These are phyloP conservation scores for Xylariales sp. DNA, from an alignment of 2,329 filamentous ascomycete species.

Conservation along the genomic window DNA sequence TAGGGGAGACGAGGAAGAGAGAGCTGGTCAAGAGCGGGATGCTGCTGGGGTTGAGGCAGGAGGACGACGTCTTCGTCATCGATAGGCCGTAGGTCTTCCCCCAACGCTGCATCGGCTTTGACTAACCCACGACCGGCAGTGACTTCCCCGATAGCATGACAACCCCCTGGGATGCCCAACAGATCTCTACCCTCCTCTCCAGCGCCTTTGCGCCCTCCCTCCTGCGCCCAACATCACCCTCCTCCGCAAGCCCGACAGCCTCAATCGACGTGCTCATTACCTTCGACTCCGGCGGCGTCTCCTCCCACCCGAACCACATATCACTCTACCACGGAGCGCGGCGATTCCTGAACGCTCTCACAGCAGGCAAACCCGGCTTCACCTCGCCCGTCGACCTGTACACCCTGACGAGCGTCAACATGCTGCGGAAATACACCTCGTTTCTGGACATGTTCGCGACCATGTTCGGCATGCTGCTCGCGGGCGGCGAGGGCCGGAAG, in stretches of 20 bases:
- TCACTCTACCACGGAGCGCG: slow-evolving; percentile 80
- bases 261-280: slow-evolving; percentile 81
- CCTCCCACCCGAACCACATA: slow-evolving; percentile 88
- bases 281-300: slow-evolving; percentile 80
- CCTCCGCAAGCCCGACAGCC: slow-evolving; percentile 34
- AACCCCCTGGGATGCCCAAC: slow-evolving; percentile 64
- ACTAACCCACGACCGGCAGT: slow-evolving; percentile 18
- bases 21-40: slow-evolving; percentile 80
- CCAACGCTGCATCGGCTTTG: neutral
- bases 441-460: slow-evolving; percentile 74
- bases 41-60: slow-evolving; percentile 66
- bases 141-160: slow-evolving; percentile 91
- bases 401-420: slow-evolving; percentile 67
- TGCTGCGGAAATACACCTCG: slow-evolving; percentile 76
- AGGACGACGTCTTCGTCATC: slow-evolving; percentile 80
- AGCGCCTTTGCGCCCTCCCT: slow-evolving; percentile 69
- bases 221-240: slow-evolving; percentile 13
- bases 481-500: slow-evolving; percentile 20
- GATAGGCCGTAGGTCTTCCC: slow-evolving; percentile 60
- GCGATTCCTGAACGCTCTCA: slow-evolving; percentile 64
- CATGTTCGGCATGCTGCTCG: slow-evolving; percentile 50
- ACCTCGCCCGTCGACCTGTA: slow-evolving; percentile 77
- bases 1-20: slow-evolving; percentile 76
- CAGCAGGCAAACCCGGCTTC: slow-evolving; percentile 59
- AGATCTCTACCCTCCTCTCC: slow-evolving; percentile 66